Base-by-base conservation (phyloP, 1,139 yeast species). In the Blastobotrys buckinghamii region DNA sequence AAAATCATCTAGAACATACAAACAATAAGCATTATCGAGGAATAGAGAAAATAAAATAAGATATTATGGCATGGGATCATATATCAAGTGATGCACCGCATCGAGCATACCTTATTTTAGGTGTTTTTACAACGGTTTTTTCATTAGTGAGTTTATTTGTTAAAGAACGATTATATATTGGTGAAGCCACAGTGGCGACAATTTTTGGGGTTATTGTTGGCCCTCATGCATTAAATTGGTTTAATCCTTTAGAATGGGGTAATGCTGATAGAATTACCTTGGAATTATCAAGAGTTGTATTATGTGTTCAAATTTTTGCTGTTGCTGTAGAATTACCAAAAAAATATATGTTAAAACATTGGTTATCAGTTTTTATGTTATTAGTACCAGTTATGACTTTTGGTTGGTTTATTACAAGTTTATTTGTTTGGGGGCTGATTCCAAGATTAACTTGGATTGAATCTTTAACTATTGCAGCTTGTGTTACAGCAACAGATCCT, bases 401-500 rank as follows among this genome's bases (percentile, higher is more conserved):
- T 50, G 97, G 97, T 19, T 92, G 97, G 97, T 70, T 92, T 32
- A 71, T 89, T 5, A 86, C 90, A 27, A 95, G 96, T 0, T 74
- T 85, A 0, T 90, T 92, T 61, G 76, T 89, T 44, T 92, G 95
- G 89, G 74, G 78, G 26, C 73, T 92, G 32, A 82, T 92, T 30
- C 97, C 97, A 0, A 82, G 84, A n/a, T 74, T 92, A 52, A 71
- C 76, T 53, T 90, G 90, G 70, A 69, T 86, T 15, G 85, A 84
- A 50, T 86, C 90, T 6, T 75, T 92, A 42, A 74, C 86, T 45
- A 82, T 92, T 1, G 79, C 95, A 27, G 97, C 97, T 0, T 92
- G 98, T 69, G 82, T 92, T 36, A 92, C 98, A 0, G 97, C 98
- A 2, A 92, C 98, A 0, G 98, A 92, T 68, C 98, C 98, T 4